Evolutionary conservation across 495 filamentous ascomycete species (phyloP).

Genomic region (Xanthoparmelia taractica): DNA sequence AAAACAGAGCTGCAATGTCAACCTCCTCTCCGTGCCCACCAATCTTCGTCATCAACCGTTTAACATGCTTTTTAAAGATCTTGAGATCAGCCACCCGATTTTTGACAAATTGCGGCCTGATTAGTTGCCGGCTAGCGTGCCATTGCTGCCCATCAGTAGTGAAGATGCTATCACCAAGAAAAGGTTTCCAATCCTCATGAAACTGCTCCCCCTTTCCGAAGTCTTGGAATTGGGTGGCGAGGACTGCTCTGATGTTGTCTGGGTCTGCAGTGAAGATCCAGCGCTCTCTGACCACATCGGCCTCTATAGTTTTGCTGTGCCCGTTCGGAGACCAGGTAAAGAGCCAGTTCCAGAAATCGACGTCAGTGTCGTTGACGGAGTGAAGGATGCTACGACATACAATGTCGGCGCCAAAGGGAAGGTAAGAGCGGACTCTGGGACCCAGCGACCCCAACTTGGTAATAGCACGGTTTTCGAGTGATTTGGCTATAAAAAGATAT

Average conservation of each 20-base stretch:
- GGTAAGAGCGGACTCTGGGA: background rate
- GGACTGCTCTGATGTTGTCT: slow-evolving; percentile 65
- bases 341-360: slow-evolving; percentile 51
- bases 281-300: slow-evolving; percentile 41
- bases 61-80: slow-evolving; percentile 69
- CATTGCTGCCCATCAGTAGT: slow-evolving; percentile 65
- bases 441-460: slow-evolving; percentile 6
- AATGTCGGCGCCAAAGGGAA: slow-evolving; percentile 16
- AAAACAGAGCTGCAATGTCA: slow-evolving; percentile 36
- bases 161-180: slow-evolving; percentile 76
- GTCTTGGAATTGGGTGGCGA: slow-evolving; percentile 64
- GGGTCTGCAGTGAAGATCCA: slow-evolving; percentile 58
- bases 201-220: slow-evolving; percentile 66
- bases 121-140: slow-evolving; percentile 66
- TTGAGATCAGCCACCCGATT: slow-evolving; percentile 75
- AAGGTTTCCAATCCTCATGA: slow-evolving; percentile 61
- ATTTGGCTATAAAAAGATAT: background rate
- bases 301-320: slow-evolving; percentile 51
- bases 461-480: background rate
- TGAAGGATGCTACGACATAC: slow-evolving; percentile 31
- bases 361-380: slow-evolving; percentile 44
- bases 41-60: slow-evolving; percentile 56
- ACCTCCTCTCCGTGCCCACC: slow-evolving; percentile 41
- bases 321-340: slow-evolving; percentile 34
- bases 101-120: slow-evolving; percentile 76